Evolutionary conservation across 73 alveolate genomes (phyloP).

Genomic region (Paraurostyla sp.): DNA sequence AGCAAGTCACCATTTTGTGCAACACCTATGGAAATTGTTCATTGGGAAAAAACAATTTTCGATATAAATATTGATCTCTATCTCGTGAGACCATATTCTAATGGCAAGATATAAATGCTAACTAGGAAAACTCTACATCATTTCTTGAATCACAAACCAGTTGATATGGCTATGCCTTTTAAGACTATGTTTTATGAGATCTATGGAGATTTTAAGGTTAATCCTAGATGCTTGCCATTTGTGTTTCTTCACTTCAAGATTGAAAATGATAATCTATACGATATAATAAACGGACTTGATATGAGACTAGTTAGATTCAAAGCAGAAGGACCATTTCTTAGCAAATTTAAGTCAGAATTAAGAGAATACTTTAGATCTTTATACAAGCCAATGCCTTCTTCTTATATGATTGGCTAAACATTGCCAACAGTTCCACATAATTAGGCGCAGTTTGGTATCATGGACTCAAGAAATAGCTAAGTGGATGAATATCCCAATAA

Average conservation of each 20-base stretch:
- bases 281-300: slow-evolving; percentile 15
- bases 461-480: background rate
- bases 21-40: slow-evolving; percentile 2
- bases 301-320: background rate
- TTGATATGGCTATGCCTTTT: background rate
- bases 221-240: slow-evolving; percentile 41
- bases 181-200: slow-evolving; percentile 40
- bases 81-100: slow-evolving; percentile 19
- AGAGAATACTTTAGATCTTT: slow-evolving; percentile 22
- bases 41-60: background rate
- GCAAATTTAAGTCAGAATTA: background rate
- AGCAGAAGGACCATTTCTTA: background rate
- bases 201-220: slow-evolving; percentile 37
- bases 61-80: background rate
- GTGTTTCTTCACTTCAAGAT: slow-evolving; percentile 31
- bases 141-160: slow-evolving; percentile 54
- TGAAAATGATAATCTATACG: slow-evolving; percentile 40
- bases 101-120: background rate
- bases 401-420: background rate
- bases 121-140: slow-evolving; percentile 32
- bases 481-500: no score
- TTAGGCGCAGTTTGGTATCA: background rate
- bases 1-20: slow-evolving; percentile 25
- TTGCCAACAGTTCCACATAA: no score
- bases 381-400: slow-evolving; percentile 26